These are phyloP conservation scores for Trichoderma oligosporum DNA, from an alignment of 2,329 filamentous ascomycete genomes.

Conservation along the genomic window DNA sequence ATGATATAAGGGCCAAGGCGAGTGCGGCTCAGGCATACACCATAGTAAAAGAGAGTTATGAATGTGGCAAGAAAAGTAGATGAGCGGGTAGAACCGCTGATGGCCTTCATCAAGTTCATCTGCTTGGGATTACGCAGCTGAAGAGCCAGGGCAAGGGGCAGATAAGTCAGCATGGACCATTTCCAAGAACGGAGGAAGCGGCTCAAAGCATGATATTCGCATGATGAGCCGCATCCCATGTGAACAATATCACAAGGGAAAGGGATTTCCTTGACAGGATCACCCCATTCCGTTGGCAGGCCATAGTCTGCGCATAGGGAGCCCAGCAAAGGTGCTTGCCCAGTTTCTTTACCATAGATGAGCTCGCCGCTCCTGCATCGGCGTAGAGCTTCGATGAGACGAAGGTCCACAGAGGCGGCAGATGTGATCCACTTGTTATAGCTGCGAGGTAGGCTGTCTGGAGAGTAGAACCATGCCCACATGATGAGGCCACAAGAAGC, in stretches of 20 bases:
- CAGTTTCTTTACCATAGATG: conserved; percentile 69
- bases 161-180: conserved; percentile 72
- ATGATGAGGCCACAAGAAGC: conserved; percentile 71
- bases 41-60: conserved; percentile 78
- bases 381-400: conserved; percentile 70
- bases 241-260: conserved; percentile 83
- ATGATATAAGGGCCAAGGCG: conserved; percentile 67
- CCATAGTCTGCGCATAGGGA: conserved; percentile 69
- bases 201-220: conserved; percentile 68
- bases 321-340: conserved; percentile 63
- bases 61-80: conserved; percentile 76
- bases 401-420: conserved; percentile 69
- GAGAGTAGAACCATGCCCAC: conserved; percentile 84
- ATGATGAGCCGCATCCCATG: conserved; percentile 69
- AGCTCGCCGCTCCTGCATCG: conserved; percentile 60
- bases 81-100: conserved; percentile 62
- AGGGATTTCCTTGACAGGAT: conserved; percentile 64
- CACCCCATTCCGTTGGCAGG: conserved; percentile 67
- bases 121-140: conserved; percentile 48
- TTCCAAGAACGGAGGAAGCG: conserved; percentile 67
- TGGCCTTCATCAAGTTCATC: conserved; percentile 47
- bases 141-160: conserved; percentile 68
- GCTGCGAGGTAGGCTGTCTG: conserved; percentile 63
- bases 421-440: conserved; percentile 82
- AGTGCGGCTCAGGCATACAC: conserved; percentile 73